Conservation (phyloP, 2,329 filamentous ascomycete genomes). For the Hypoxylon sp. region DNA sequence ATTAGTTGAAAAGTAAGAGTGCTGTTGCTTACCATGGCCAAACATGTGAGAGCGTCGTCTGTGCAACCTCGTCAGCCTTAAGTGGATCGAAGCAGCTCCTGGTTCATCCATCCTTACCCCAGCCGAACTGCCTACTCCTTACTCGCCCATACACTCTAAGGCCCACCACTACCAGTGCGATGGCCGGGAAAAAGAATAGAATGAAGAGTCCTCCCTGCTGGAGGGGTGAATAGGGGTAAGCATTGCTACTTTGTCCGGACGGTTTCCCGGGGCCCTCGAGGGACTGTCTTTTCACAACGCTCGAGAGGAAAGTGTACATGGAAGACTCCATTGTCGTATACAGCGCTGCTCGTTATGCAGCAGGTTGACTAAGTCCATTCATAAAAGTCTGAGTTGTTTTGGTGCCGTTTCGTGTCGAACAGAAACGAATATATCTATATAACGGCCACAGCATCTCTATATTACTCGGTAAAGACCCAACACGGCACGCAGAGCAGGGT, state of each 20-base stretch:
- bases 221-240: constrained; percentile 40
- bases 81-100: not conserved
- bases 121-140: constrained; percentile 43
- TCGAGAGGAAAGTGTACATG: constrained; percentile 29
- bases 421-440: constrained; percentile 33
- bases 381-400: constrained; percentile 21
- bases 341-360: constrained; percentile 3
- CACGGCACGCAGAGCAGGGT: constrained; percentile 5
- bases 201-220: constrained; percentile 41
- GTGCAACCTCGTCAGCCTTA: constrained; percentile 12
- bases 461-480: constrained; percentile 20
- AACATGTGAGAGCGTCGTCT: constrained; percentile 35
- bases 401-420: constrained; percentile 16
- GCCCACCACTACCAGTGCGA: constrained; percentile 34
- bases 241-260: constrained; percentile 23
- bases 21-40: constrained; percentile 27
- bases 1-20: not conserved
- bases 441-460: constrained; percentile 18
- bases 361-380: constrained; percentile 8
- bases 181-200: constrained; percentile 42
- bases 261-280: constrained; percentile 29
- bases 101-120: constrained; percentile 30
- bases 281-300: constrained; percentile 27
- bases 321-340: constrained; percentile 35
- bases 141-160: constrained; percentile 41